Conservation (phyloP, 2,329 filamentous ascomycete genomes). For the Sordariomycetes sp. region DNA sequence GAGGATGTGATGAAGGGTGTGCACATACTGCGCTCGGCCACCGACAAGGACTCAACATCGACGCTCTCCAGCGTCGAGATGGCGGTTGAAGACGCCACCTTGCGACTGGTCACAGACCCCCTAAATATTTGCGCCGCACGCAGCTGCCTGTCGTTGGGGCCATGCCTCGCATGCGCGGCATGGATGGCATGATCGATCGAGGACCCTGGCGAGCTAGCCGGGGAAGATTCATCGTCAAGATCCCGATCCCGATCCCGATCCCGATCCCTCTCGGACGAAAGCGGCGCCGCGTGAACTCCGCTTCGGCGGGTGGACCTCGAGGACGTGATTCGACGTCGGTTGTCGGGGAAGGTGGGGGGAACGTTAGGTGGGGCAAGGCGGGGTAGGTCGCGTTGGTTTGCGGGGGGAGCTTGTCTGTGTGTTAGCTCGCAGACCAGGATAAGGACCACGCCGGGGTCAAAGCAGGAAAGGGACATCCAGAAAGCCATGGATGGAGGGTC, state of each 20-base stretch:
- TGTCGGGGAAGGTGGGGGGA: background rate
- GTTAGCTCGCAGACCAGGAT: background rate
- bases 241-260: slow-evolving; percentile 4
- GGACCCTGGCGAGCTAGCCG: background rate
- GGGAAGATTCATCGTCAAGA: background rate
- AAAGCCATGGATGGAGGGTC: background rate
- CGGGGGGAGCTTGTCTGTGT: background rate
- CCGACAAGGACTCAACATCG: slow-evolving; percentile 28
- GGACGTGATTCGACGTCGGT: background rate
- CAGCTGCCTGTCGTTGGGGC: slow-evolving; percentile 3
- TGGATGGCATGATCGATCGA: background rate
- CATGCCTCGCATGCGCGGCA: background rate
- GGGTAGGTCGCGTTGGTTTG: background rate
- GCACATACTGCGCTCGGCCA: slow-evolving; percentile 13
- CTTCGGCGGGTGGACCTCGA: background rate
- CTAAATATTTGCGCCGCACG: slow-evolving; percentile 28
- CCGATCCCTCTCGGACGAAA: background rate
- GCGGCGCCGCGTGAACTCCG: background rate
- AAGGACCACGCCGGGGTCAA: background rate
- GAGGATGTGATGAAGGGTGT: background rate
- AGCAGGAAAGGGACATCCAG: background rate
- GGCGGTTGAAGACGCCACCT: slow-evolving; percentile 35
- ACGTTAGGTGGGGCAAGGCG: background rate
- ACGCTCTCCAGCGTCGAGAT: slow-evolving; percentile 36
- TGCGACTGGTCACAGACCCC: slow-evolving; percentile 29